Evolutionary conservation across 2,329 filamentous ascomycete species (phyloP), one percentile per base, ranked within the genome.

Genomic region (Zymoseptoria passerinii): DNA sequence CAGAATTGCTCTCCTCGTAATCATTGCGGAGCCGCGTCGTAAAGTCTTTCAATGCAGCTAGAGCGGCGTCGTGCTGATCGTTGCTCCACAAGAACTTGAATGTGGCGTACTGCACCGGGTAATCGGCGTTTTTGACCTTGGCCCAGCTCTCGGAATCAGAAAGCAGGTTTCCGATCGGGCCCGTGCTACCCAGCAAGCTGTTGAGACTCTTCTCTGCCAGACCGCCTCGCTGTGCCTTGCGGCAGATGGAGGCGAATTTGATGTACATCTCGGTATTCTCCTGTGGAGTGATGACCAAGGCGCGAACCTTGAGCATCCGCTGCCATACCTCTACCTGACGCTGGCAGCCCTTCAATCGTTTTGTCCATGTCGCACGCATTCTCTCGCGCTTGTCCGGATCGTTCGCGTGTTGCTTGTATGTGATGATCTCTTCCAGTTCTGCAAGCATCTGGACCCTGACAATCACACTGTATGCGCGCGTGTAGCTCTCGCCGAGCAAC

Each of bases 231-330:
- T 90, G 89, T 50, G 92, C 96, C 74, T 99, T 99, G 68, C 95
- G 89, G 74, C 95, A 99, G 5, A 99, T 83, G 68, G 97, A 99
- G 68, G 94, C 90, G 72, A 96, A 99, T 72, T 99, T 99, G 78
- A 99, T 97, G 86, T 92, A 96, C 91, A 99, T 99, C 68, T 95
- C 89, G 80, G 95, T 90, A 69, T 96, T 96, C 72, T 99, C 92
- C 35, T 84, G 84, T 0, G 95, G 92, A 0, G 87, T 87, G 61
- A 97, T 92, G 59, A 99, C 94, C 54, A 99, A 80, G 19, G 91
- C 89, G 60, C 94, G 86, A 29, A 99, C 86, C 71, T 96, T 94
- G 57, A 99, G 84, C 90, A 97, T 97, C 60, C 94, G 85, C 72
- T 96, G 92, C 94, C 94, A 99, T 2, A 97, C 90, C 70, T 99